These are phyloP conservation scores for Trametes sanguinea DNA, from an alignment of 768 basidiomycete species.

Conservation along the genomic window DNA sequence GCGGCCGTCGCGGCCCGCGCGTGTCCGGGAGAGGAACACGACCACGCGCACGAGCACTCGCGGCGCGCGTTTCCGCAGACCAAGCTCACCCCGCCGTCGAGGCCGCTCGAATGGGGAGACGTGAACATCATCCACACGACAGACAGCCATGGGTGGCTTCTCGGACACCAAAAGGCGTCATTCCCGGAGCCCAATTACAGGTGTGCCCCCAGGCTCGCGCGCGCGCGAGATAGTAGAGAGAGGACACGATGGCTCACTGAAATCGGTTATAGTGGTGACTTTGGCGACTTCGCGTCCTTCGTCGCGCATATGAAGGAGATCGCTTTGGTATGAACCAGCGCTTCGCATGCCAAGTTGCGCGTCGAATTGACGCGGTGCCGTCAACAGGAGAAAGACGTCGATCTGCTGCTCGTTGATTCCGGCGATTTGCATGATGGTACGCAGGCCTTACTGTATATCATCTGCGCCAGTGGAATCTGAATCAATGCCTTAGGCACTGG, in stretches of 20 bases:
- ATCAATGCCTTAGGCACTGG: constrained; percentile 56
- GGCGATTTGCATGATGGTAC: constrained; percentile 77
- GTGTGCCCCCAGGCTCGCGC: constrained; percentile 32
- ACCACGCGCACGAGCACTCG: constrained; percentile 30
- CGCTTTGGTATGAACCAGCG: constrained; percentile 48
- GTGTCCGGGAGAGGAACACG: constrained; percentile 34
- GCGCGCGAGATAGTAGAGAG: not conserved
- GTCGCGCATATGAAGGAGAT: constrained; percentile 78
- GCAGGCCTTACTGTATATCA: not conserved
- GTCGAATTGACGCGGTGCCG: not conserved
- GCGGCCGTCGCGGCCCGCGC: constrained; percentile 25
- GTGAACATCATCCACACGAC: constrained; percentile 88
- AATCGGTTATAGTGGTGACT: constrained; percentile 46
- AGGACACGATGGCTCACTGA: not conserved
- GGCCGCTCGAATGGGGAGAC: constrained; percentile 82
- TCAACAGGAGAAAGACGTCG: constrained; percentile 66
- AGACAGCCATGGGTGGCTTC: constrained; percentile 79
- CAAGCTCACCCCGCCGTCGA: constrained; percentile 56
- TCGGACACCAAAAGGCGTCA: constrained; percentile 77
- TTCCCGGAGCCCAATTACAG: constrained; percentile 80
- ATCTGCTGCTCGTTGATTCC: constrained; percentile 80
- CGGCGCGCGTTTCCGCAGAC: constrained; percentile 43
- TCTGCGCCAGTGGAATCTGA: too few relatives aligned
- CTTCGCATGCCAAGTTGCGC: not conserved
- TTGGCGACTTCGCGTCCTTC: constrained; percentile 87